Conservation (phyloP, 1,139 yeast genomes). For the Williopsis jadinii region DNA sequence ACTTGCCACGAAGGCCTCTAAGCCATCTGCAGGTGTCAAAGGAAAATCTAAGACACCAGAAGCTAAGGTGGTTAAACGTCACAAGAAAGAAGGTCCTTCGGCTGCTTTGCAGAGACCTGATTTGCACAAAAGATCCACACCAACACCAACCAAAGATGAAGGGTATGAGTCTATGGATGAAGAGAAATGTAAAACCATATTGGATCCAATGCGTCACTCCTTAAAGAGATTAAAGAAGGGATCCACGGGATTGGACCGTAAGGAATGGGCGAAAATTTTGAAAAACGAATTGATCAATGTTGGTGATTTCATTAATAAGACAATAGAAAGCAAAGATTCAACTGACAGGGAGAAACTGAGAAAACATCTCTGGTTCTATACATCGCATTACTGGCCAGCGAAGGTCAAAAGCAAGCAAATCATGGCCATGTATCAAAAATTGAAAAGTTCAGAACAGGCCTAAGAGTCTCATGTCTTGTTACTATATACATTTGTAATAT, state of each 20-base stretch:
- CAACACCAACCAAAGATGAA: conserved; percentile 26
- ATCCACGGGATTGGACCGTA: conserved; percentile 72
- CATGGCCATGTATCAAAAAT: conserved; percentile 76
- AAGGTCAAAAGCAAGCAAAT: conserved; percentile 78
- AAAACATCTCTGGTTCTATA: conserved; percentile 86
- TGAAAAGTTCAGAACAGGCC: conserved; percentile 24
- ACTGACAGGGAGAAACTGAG: conserved; percentile 32
- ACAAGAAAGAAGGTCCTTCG: conserved; percentile 6
- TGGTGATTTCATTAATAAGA: conserved; percentile 60
- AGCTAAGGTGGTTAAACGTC: conserved; percentile 9
- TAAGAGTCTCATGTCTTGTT: no score
- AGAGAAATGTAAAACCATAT: conserved; percentile 50
- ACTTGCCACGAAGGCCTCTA: background rate
- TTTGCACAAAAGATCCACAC: conserved; percentile 1
- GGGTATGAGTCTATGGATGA: conserved; percentile 87
- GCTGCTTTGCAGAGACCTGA: conserved; percentile 4
- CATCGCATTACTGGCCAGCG: conserved; percentile 90
- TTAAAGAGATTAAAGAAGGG: conserved; percentile 73
- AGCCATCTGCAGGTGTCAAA: conserved; percentile 1
- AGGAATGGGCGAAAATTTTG: conserved; percentile 75
- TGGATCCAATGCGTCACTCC: conserved; percentile 72
- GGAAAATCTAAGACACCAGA: conserved; percentile 13
- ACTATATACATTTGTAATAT: background rate
- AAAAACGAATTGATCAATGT: conserved; percentile 71
- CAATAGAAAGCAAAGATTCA: conserved; percentile 19